A percentile compares a stretch with the other conserved stretches of the same genome.
phyloP scores from a whole-genome alignment of 2,329 filamentous ascomycete genomes.

The Dryadomyces sulphureus region DNA sequence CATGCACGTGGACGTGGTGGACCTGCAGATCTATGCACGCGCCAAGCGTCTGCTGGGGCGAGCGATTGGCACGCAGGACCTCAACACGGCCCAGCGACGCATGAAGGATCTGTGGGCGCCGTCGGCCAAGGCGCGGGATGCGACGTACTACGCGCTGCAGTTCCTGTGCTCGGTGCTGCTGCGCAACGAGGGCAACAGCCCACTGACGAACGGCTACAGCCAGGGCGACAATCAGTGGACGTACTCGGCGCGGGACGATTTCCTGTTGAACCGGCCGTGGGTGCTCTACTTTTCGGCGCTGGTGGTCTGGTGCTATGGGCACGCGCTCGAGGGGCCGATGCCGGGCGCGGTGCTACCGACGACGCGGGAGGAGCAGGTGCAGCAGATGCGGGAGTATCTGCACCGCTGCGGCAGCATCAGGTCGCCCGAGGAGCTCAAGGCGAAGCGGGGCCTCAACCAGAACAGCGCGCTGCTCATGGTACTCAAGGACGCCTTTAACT shows the following conservation, averaged over 20 bases:
- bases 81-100: constrained; percentile 61
- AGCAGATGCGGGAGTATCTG: constrained; percentile 70
- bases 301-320: constrained; percentile 92
- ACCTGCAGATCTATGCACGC: constrained; percentile 89
- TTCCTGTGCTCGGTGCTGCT: constrained; percentile 78
- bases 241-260: constrained; percentile 78
- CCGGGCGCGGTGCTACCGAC: constrained; percentile 33
- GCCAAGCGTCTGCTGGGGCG: constrained; percentile 75
- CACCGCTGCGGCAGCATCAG: constrained; percentile 54
- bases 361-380: constrained; percentile 50
- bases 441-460: constrained; percentile 61
- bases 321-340: constrained; percentile 70
- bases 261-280: constrained; percentile 84
- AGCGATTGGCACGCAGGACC: constrained; percentile 69
- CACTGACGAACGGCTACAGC: constrained; percentile 15
- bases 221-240: constrained; percentile 16
- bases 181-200: constrained; percentile 31
- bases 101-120: constrained; percentile 87
- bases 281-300: constrained; percentile 86
- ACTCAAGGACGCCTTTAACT: constrained; percentile 65
- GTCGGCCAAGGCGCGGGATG: constrained; percentile 74
- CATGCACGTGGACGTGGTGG: constrained; percentile 94
- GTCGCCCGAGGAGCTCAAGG: constrained; percentile 63
- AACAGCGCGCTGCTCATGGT: constrained; percentile 72
- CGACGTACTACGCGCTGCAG: constrained; percentile 80